Evolutionary conservation across 192 early-diverging fungal genomes (phyloP).

Genomic region (Rhizophagus clarus): DNA sequence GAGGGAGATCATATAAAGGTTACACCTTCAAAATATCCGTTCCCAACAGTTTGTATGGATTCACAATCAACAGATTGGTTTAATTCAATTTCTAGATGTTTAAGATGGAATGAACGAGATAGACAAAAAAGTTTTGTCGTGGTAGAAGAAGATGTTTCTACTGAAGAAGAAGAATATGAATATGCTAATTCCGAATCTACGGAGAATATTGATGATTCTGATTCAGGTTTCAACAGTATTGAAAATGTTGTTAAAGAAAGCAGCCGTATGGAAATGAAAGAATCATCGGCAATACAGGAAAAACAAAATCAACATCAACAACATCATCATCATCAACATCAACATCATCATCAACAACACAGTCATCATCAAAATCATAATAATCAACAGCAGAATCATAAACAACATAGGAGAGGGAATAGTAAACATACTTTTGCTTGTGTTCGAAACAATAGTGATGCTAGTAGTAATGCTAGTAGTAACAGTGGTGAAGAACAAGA

Average conservation of each 20-base stretch:
- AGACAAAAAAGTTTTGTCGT: constrained; percentile 81
- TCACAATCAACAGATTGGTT: constrained; percentile 90
- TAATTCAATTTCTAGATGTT: constrained; percentile 74
- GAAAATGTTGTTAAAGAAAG: not conserved
- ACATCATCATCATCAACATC: not conserved
- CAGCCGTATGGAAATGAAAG: not conserved
- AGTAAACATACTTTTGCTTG: constrained; percentile 20
- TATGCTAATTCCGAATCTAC: not conserved
- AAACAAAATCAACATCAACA: not conserved
- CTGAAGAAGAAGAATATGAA: not conserved
- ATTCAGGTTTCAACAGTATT: not conserved
- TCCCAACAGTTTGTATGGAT: constrained; percentile 83
- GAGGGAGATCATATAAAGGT: constrained; percentile 88
- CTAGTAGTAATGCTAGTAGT: constrained; percentile 11
- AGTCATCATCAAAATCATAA: not conserved
- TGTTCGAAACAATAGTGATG: constrained; percentile 12
- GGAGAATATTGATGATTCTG: no score
- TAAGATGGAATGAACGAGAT: constrained; percentile 93
- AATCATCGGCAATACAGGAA: not conserved
- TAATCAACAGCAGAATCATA: not conserved
- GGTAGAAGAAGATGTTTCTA: constrained; percentile 38
- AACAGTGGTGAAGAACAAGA: constrained; percentile 18
- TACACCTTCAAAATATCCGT: constrained; percentile 81
- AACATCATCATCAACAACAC: not conserved
- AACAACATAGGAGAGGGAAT: not conserved